Conservation (phyloP, 108 stramenopile genomes). For the Bacterosira constricta region DNA sequence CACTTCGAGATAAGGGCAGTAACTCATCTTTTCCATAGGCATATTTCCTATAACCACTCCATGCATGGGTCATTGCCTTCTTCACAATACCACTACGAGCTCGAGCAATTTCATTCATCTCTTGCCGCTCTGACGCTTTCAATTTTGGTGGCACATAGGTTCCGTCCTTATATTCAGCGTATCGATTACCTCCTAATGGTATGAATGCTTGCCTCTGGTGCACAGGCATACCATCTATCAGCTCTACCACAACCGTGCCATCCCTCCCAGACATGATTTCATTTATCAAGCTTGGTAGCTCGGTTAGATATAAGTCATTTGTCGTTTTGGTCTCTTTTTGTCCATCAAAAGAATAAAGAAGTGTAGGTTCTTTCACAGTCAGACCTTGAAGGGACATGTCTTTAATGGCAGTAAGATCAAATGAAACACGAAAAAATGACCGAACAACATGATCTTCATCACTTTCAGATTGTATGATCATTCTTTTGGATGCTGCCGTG, state of each 20-base stretch:
- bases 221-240: neutral
- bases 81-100: conserved; percentile 24
- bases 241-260: conserved; percentile 10
- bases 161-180: conserved; percentile 60
- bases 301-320: conserved; percentile 1
- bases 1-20: conserved; percentile 26
- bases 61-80: conserved; percentile 45
- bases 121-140: conserved; percentile 19
- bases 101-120: conserved; percentile 37
- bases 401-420: conserved; percentile 29
- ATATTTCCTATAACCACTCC: conserved; percentile 43
- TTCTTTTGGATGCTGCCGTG: conserved; percentile 9
- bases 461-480: conserved; percentile 23
- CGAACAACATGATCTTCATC: conserved; percentile 46
- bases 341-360: conserved; percentile 44
- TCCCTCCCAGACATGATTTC: conserved; percentile 25
- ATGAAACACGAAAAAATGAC: conserved; percentile 19
- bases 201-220: conserved; percentile 25
- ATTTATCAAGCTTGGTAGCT: neutral
- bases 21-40: conserved; percentile 56
- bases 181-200: conserved; percentile 62
- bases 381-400: conserved; percentile 36
- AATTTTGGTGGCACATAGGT: conserved; percentile 17
- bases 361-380: conserved; percentile 26
- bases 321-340: conserved; percentile 1